Base-by-base conservation (phyloP, 345 rosid genomes). In the Punica granatum region DNA sequence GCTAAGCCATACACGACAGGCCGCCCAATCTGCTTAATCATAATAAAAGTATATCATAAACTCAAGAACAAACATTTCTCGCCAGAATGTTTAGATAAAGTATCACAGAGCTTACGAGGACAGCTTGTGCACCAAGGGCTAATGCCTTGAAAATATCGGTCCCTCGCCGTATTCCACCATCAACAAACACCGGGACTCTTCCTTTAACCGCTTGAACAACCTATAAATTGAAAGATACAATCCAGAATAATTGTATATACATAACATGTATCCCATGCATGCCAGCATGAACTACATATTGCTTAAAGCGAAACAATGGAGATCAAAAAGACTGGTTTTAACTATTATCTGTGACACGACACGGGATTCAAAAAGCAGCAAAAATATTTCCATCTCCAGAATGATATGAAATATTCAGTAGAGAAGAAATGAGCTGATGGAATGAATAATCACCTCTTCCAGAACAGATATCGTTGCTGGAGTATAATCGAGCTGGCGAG, bases 41-140 rank as follows among this genome's bases (percentile, higher is more conserved):
- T 60, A 32, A 14, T n/a, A n/a, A 26, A 1, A 18, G 0, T 32
- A 8, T 28, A 23, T 15, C 39, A 70, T 69, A 54, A 67, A 23
- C 4, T 8, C 3, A 59, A 26, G 43, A 51, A 56, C 14, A 41
- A 12, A 49, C 30, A 23, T 21, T 4, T 32, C 25, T 14, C 16
- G 21, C 8, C 23, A 16, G 13, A 48, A 21, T 32, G 15, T 44
- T n/a, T 43, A 1, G 25, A 25, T 69, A 18, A 26, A 16, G 65
- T 62, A 34, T 58, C 67, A 21, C 42, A 15, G 70, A 69, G 68
- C 84, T 79, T 80, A 89, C 98, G 63, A 93, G 92, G 63, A 93
- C 88, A 73, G 94, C 92, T 81, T 85, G 79, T 25, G 96, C 98
- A n/a, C 97, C 96, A 1, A 90, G 92, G 18, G 96, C 90, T 67